A percentile compares a stretch with the other conserved stretches of the same genome.
phyloP scores from a whole-genome alignment of 2,329 filamentous ascomycete species.

The Madurella fahalii region DNA sequence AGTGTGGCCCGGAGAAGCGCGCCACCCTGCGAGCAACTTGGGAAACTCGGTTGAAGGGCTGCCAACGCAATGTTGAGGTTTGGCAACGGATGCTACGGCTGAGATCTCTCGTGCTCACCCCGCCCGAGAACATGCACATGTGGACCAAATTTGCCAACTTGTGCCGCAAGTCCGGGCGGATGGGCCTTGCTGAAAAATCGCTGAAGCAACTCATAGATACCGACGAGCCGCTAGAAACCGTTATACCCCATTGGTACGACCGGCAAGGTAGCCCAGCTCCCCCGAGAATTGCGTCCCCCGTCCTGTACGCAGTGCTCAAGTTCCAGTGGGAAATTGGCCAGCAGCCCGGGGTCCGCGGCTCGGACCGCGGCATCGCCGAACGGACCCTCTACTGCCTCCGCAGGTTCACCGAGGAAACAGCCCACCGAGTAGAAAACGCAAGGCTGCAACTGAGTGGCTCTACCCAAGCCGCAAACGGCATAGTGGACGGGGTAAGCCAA shows the following conservation, averaged over 20 bases:
- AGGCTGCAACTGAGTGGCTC: constrained; percentile 43
- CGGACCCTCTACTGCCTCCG: constrained; percentile 56
- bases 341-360: constrained; percentile 42
- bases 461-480: constrained; percentile 44
- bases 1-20: constrained; percentile 83
- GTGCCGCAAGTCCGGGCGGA: constrained; percentile 91
- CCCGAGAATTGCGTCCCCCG: constrained; percentile 62
- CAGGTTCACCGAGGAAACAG: constrained; percentile 58
- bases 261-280: constrained; percentile 32
- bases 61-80: constrained; percentile 94
- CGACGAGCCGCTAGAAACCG: constrained; percentile 57
- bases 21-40: constrained; percentile 89
- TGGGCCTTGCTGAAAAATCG: constrained; percentile 92
- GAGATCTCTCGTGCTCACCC: constrained; percentile 83
- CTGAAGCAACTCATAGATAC: constrained; percentile 82
- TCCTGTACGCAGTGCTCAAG: constrained; percentile 95
- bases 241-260: constrained; percentile 58
- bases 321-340: constrained; percentile 90
- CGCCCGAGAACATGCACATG: constrained; percentile 95
- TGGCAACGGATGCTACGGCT: constrained; percentile 99
- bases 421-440: constrained; percentile 50
- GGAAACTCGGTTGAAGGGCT: constrained; percentile 92
- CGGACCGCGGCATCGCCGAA: constrained; percentile 42
- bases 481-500: constrained; percentile 33
- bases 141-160: constrained; percentile 99